phyloP scores from a whole-genome alignment of 1,284 basidiomycete genomes.

The Cystobasidiaceae sp. region DNA sequence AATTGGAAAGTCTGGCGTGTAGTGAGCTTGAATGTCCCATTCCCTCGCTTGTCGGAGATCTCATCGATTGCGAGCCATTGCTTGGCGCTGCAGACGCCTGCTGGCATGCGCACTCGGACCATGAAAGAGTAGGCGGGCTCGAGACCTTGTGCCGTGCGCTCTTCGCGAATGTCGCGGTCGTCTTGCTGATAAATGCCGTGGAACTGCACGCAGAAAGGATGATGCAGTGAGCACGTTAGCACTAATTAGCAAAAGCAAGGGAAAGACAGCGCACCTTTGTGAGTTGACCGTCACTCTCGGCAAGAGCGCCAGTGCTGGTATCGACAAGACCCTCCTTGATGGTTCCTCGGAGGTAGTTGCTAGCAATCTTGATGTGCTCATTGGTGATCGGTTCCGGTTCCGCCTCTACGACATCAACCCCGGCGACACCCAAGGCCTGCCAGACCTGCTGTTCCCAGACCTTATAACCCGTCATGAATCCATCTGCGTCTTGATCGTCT shows the following conservation, averaged over 20 bases:
- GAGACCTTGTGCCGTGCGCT: slow-evolving; percentile 83
- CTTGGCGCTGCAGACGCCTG: slow-evolving; percentile 80
- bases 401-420: slow-evolving; percentile 81
- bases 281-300: slow-evolving; percentile 83
- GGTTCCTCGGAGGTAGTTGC: slow-evolving; percentile 88
- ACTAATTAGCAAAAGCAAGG: slow-evolving; percentile 68
- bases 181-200: slow-evolving; percentile 54
- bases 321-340: slow-evolving; percentile 86
- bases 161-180: slow-evolving; percentile 96
- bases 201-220: slow-evolving; percentile 10
- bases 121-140: slow-evolving; percentile 98
- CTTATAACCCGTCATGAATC: slow-evolving; percentile 93
- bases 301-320: slow-evolving; percentile 78
- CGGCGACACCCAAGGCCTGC: slow-evolving; percentile 91
- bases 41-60: slow-evolving; percentile 92
- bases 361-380: slow-evolving; percentile 99
- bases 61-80: slow-evolving; percentile 96
- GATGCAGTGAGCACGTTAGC: too few relatives aligned
- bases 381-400: slow-evolving; percentile 97
- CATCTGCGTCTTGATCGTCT: slow-evolving; percentile 97
- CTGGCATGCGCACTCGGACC: slow-evolving; percentile 95
- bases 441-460: slow-evolving; percentile 86
- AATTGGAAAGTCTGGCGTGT: slow-evolving; percentile 99
- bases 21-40: slow-evolving; percentile 93
- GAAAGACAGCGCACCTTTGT: slow-evolving; percentile 99